Base-by-base conservation (phyloP, 768 basidiomycete genomes). In the Amanita pseudoporphyria region DNA sequence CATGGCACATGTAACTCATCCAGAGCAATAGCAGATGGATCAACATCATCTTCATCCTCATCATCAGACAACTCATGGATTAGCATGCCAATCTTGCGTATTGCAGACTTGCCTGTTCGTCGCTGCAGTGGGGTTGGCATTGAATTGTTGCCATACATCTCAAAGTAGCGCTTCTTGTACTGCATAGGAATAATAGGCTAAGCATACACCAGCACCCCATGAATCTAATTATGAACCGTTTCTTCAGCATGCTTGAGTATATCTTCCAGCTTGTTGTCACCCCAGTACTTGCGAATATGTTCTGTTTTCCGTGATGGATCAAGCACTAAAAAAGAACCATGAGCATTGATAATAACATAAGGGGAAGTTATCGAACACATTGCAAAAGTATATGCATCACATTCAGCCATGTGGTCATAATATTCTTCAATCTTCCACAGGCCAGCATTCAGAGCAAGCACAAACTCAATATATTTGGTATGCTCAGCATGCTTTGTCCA, bases 381-480 rank as follows among this genome's bases (percentile, higher is more conserved):
- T 0, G 56, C 51, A 50, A 68, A 53, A 6, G 58, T 62, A 49
- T 67, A 64, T 2, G 65, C 65, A 54, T 63, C 54, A 9, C 54
- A 56, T 1, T 58, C 45, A 3, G 58, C 52, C 1, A 61, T 62
- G 51, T 62, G 60, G 22, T 64, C 24, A 51, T 66, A 67, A 41
- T 69, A 69, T 9, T 61, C 56, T 1, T 52, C 46, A 24, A 70
- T 52, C 31, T 66, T 68, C 1, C 2, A 47, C 2, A 60, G 30
- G 1, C 51, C 67, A 9, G 55, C 60, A 13, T 56, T 35, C 4
- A 67, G 56, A 3, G 60, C 65, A n/a, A 31, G 18, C 0, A 33
- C 21, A 40, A 63, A 66, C n/a, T 39, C 36, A 3, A 16, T n/a
- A 53, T 62, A 66, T 43, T 58, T 58, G 0, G 45, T 30, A 3